Evolutionary conservation across 164 flowering plant species (phyloP).

Genomic region (Berberis vulgaris): DNA sequence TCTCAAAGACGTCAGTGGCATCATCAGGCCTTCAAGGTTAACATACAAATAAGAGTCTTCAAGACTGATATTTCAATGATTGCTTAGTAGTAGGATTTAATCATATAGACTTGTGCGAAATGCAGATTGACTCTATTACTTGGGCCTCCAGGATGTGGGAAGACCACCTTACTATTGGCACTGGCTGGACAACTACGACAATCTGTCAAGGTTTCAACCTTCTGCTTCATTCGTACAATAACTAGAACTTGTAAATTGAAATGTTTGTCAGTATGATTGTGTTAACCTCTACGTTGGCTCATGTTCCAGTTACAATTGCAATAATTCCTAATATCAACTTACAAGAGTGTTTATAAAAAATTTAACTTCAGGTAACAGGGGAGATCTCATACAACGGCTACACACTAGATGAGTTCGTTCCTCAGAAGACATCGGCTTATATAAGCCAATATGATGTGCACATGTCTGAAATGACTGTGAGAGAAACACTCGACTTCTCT

Average conservation of each 20-base stretch:
- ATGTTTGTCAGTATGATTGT: too few species aligned
- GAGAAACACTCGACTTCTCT: conserved; percentile 3
- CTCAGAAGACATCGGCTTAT: conserved; percentile 2
- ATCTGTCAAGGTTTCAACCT: not conserved
- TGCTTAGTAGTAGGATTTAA: not conserved
- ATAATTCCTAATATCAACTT: too few species aligned
- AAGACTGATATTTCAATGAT: not conserved
- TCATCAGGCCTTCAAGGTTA: conserved; percentile 3
- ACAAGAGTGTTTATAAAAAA: not conserved
- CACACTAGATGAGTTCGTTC: conserved; percentile 2
- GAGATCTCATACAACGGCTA: conserved; percentile 1
- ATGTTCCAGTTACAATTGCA: too few species aligned
- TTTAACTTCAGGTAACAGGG: not conserved
- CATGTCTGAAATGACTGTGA: conserved; percentile 1
- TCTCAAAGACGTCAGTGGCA: conserved; percentile 3
- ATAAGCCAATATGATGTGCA: not conserved
- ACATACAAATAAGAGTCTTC: not conserved
- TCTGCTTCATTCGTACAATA: not conserved
- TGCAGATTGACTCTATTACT: not conserved
- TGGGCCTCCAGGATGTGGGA: conserved; percentile 3
- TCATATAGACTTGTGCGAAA: not conserved
- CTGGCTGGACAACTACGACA: not conserved
- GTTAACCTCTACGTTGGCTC: too few species aligned
- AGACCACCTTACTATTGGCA: not conserved
- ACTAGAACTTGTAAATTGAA: not conserved